phyloP scores from a whole-genome alignment of 257 asterid genomes.

The Solanum stenotomum region DNA sequence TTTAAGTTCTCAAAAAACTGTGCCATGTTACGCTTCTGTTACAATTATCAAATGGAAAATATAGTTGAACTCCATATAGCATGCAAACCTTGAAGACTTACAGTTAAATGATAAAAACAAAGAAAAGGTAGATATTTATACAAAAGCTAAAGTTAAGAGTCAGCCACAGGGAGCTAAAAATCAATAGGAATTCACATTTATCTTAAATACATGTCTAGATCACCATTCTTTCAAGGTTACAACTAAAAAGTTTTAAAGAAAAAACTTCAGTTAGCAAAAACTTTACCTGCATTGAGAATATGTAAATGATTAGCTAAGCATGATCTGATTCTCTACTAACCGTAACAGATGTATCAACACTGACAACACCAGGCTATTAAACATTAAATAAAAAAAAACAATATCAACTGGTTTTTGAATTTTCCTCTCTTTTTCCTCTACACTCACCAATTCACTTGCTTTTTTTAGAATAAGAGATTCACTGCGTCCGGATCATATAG shows the following conservation, averaged over 20 bases:
- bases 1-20: neutral
- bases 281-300: neutral
- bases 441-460: neutral
- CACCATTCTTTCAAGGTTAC: neutral
- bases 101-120: neutral
- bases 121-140: neutral
- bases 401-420: neutral
- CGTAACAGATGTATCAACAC: neutral
- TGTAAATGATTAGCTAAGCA: neutral
- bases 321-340: neutral
- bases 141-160: neutral
- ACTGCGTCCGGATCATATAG: neutral
- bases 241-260: neutral
- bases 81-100: neutral
- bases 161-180: neutral
- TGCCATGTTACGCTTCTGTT: neutral
- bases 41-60: neutral
- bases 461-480: neutral
- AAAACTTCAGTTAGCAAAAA: neutral
- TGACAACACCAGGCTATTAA: neutral
- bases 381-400: neutral
- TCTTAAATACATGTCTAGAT: neutral
- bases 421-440: neutral
- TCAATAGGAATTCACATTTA: neutral
- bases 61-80: neutral